phyloP scores from a whole-genome alignment of 1,284 basidiomycete species.

The Ustilago trichophora region DNA sequence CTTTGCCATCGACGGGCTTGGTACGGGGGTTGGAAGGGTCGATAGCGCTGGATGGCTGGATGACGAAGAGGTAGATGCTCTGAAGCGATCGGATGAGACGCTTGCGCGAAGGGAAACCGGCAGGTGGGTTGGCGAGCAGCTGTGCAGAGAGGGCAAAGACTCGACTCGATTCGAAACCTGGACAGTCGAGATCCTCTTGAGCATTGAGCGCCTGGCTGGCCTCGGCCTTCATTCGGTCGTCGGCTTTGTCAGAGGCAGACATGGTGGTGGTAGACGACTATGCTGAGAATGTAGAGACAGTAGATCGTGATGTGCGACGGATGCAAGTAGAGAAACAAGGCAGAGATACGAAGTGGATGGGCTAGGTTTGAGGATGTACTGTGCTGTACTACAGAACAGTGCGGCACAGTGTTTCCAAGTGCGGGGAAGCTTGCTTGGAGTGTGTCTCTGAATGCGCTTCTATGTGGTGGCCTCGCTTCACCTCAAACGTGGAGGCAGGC shows the following conservation, averaged over 20 bases:
- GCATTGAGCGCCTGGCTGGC: constrained; percentile 48
- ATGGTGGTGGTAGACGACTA: background rate
- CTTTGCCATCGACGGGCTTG: constrained; percentile 40
- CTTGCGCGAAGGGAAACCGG: constrained; percentile 49
- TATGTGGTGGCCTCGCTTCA: no score
- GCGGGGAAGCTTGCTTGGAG: no score
- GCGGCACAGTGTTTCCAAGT: no score
- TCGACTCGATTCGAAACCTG: constrained; percentile 58
- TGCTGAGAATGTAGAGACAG: background rate
- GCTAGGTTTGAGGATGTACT: no score
- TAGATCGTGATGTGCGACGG: background rate
- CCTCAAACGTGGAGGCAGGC: no score
- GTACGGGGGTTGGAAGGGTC: constrained; percentile 57
- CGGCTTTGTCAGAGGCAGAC: constrained; percentile 13
- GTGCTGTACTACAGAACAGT: no score
- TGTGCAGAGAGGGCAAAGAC: constrained; percentile 58
- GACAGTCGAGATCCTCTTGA: constrained; percentile 49
- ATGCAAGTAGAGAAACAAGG: background rate
- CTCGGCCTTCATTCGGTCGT: constrained; percentile 44
- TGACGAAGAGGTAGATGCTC: constrained; percentile 60
- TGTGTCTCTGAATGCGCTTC: no score
- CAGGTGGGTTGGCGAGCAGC: constrained; percentile 48
- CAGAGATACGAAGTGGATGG: no score
- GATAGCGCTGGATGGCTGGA: constrained; percentile 54
- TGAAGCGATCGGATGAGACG: constrained; percentile 52